Evolutionary conservation across 768 basidiomycete genomes (phyloP), one percentile per base, ranked within the genome.

Genomic region (Gymnopilus dilepis): DNA sequence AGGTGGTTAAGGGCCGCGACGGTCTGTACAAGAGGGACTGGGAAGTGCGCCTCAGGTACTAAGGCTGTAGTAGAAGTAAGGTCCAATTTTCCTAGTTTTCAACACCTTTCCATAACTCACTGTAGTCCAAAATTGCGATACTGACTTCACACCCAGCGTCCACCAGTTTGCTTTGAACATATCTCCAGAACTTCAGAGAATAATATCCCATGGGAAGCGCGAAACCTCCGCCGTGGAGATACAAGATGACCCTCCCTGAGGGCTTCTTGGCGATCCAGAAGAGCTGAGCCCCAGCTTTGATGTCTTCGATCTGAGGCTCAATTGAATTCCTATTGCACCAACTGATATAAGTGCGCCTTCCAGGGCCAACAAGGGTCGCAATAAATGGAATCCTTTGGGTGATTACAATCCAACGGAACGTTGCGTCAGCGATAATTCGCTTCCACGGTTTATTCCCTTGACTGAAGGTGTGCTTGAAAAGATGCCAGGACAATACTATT

Each of bases 1-100:
- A 78, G 68, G 51, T 72, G 71, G 26, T 74, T 48, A 6, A 78
- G 56, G 0, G 74, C 71, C 0, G 67, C 54, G 4, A 71, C 60
- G 22, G 69, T 61, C 62, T 77, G 76, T 1, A 60, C 61, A n/a
- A 76, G 69, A 28, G 71, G 76, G 2, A 67, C 66, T 4, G 77
- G 77, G 63, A 75, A 76, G 4, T 56, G 54, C 9, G 64, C 72
- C 15, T 65, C 62, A 17, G 74, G 72, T 6, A 70, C 53, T 2
- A 74, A 68, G 17, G 68, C 74, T 64, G 30, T 24, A 22, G 54
- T 5, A 33, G 4, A 2, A 12, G 17, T 33, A 2, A 8, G 17
- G 6, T n/a, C n/a, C n/a, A n/a, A n/a, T n/a, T n/a, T n/a, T n/a
- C n/a, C n/a, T n/a, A n/a, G n/a, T n/a, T n/a, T n/a, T n/a, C n/a